Conservation (phyloP, 441 rosid genomes). For the Sinapis alba region DNA sequence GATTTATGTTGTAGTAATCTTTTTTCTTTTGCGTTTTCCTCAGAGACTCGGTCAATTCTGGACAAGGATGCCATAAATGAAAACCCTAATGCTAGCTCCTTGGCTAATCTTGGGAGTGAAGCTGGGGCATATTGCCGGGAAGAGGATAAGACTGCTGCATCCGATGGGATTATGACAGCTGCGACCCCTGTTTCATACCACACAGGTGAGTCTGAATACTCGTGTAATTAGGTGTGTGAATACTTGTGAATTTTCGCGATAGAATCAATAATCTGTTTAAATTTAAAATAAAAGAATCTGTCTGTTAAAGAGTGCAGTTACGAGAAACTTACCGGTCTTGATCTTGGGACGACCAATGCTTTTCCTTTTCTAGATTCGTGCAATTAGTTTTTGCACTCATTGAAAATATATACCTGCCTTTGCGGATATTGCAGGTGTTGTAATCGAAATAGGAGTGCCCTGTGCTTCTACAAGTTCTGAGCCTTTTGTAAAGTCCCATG, state of each 20-base stretch:
- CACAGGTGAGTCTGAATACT: conserved; percentile 35
- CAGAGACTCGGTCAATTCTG: conserved; percentile 21
- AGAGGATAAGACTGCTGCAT: conserved; percentile 26
- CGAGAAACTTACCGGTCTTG: conserved; percentile 19
- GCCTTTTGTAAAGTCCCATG: conserved; percentile 40
- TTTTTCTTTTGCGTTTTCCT: conserved; percentile 7
- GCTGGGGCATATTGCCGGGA: conserved; percentile 17
- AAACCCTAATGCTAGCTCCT: conserved; percentile 13
- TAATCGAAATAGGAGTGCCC: conserved; percentile 30
- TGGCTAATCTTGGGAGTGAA: conserved; percentile 30
- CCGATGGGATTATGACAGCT: conserved; percentile 11
- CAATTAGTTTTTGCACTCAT: conserved; percentile 9
- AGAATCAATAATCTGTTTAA: neutral
- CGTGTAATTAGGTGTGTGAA: neutral
- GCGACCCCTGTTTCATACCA: conserved; percentile 21
- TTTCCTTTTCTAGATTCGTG: conserved; percentile 11
- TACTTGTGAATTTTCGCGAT: neutral
- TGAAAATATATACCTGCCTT: conserved; percentile 2
- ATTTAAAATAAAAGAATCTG: neutral
- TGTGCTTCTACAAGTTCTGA: conserved; percentile 40
- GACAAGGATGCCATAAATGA: conserved; percentile 17
- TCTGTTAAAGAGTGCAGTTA: neutral
- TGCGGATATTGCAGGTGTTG: conserved; percentile 42
- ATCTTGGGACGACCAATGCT: neutral
- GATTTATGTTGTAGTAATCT: conserved; percentile 5